A percentile compares a stretch with the other conserved stretches of the same genome.
These are phyloP conservation scores for Botrytis paeoniae DNA, from an alignment of 2,329 filamentous ascomycete species.

Conservation along the genomic window DNA sequence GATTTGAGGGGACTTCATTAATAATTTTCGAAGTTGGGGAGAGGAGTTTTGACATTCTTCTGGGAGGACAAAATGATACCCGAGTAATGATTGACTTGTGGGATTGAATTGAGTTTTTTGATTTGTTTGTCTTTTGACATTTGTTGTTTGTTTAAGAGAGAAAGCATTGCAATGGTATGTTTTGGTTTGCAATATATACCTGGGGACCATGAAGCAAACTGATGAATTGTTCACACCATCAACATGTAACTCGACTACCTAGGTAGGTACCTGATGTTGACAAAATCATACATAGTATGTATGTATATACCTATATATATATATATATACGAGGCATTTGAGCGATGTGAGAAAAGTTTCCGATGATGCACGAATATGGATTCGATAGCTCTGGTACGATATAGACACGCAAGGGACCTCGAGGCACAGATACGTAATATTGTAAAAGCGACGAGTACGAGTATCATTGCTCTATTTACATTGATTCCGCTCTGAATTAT, in stretches of 20 bases:
- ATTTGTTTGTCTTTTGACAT: background rate
- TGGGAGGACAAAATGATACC: slow-evolving; percentile 29
- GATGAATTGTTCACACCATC: background rate
- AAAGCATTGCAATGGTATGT: background rate
- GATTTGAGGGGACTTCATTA: slow-evolving; percentile 2
- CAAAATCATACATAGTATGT: background rate
- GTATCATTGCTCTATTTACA: background rate
- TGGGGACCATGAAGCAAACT: background rate
- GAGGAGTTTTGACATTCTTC: background rate
- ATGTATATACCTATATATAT: too few relatives aligned
- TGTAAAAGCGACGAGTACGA: background rate
- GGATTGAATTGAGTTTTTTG: background rate
- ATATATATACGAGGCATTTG: background rate
- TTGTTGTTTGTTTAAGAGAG: background rate
- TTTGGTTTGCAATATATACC: background rate
- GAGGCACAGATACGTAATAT: background rate
- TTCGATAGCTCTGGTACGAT: background rate
- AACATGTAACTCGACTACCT: background rate
- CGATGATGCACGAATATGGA: background rate
- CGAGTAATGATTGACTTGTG: slow-evolving; percentile 12
- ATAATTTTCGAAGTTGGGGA: slow-evolving; percentile 6
- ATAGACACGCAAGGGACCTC: background rate
- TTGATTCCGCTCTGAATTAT: background rate
- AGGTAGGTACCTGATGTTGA: background rate
- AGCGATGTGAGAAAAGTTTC: background rate